Conservation (phyloP, 1,139 yeast species). For the Pichia sp. region DNA sequence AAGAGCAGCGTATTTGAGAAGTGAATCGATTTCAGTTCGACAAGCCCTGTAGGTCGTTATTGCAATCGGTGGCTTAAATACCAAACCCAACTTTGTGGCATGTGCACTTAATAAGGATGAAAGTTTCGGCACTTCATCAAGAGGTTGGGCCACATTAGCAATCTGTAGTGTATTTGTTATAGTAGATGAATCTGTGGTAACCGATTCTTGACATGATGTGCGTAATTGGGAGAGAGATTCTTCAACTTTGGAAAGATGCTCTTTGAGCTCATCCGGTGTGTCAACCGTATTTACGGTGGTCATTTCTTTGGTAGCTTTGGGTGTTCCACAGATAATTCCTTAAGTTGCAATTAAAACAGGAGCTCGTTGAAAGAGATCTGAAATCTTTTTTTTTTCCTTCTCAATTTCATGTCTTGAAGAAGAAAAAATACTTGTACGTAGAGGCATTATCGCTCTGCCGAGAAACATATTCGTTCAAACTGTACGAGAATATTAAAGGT, state of each 20-base stretch:
- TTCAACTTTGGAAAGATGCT: conserved; percentile 1
- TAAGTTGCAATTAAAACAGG: no score
- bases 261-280: conserved; percentile 6
- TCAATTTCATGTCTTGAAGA: neutral
- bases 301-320: neutral
- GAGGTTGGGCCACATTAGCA: conserved; percentile 42
- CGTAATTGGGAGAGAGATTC: conserved; percentile 6
- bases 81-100: conserved; percentile 72
- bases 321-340: no score
- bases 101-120: conserved; percentile 64
- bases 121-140: conserved; percentile 56
- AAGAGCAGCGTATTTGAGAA: conserved; percentile 44
- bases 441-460: neutral
- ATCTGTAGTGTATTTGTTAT: conserved; percentile 19
- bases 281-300: neutral
- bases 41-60: conserved; percentile 45
- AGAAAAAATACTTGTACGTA: neutral
- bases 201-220: neutral
- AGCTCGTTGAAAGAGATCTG: neutral
- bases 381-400: neutral
- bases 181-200: neutral
- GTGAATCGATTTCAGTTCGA: conserved; percentile 46
- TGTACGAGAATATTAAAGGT: no score
- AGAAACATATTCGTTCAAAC: neutral
- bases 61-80: conserved; percentile 58